Evolutionary conservation across 2,329 filamentous ascomycete species (phyloP), one percentile per base, ranked within the genome.

Genomic region (Pseudogymnoascus sp.): DNA sequence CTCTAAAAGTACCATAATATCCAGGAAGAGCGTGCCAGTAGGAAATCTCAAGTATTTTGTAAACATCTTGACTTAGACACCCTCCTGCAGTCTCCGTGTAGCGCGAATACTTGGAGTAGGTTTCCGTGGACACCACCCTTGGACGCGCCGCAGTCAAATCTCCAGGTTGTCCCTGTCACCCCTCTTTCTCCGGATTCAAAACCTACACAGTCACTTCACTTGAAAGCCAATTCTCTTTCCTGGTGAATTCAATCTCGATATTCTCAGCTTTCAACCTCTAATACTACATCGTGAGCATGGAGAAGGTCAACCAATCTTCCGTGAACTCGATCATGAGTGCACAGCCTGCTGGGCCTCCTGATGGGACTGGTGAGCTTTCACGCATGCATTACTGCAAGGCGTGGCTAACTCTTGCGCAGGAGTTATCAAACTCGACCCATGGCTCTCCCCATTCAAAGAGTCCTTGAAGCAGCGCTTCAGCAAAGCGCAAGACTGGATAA

Each of bases 371-470:
- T 91, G 75, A 67, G 78, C 72, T 67, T 65, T 14, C 58, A 39
- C 58, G n/a, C 33, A 28, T 38, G 60, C 39, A 55, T 30, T 30
- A 58, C 38, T 36, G 19, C 25, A 42, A 9, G 16, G 23, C 30
- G 36, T 63, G 9, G 61, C 64, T 59, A 59, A 61, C 45, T 60
- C 64, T 19, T 36, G 41, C 2, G 49, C 72, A 96, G 94, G 93
- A 69, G 92, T 97, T 60, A 77, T 95, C 67, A 79, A 90, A 74
- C 82, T 97, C 64, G 94, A 99, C 73, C 91, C 92, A 52, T 97
- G 88, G 84, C 85, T 99, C 61, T 84, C 85, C 60, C 93, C 94
- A 4, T 97, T 95, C 80, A 84, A 86, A 70, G 90, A 88, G 62
- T 79, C 87, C 33, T 80, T 99, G 66, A 87, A 85, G 74, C 83